Evolutionary conservation across 164 flowering plant species (phyloP), one percentile per base, ranked within the genome.

Genomic region (Taxillus chinensis): DNA sequence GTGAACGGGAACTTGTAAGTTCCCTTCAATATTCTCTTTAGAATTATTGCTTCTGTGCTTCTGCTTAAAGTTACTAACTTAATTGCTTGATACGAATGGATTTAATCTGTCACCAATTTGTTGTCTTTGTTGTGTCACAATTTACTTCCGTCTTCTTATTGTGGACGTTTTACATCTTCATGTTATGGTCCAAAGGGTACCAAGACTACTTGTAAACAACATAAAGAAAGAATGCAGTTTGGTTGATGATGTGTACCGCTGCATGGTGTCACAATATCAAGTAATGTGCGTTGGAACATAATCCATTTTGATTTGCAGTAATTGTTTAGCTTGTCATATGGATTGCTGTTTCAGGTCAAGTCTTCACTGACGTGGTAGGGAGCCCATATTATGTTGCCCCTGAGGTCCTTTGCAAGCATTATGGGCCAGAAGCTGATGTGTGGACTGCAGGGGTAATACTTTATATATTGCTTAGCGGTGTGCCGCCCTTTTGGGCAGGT

Each of bases 401-500:
- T 41, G 98, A 92, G 80, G 98, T 92, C 42, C 93, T 92, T 64
- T 77, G 83, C 74, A 92, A 92, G 81, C 92, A 85, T 64, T 92
- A 92, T 69, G 98, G 98, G 38, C 92, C 91, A 51, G 91, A 81
- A 76, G 92, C 98, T 17, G 98, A 92, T 81, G 96, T 92, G 11
- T 92, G 98, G 98, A 92, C 98, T 12, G 98, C 98, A 59, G 98
- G 98, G 16, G 93, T 92, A 48, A 92, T 92, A 58, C 71, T 92
- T 14, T 86, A 86, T 67, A 86, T 86, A 57, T 79, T 92, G 81
- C 84, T 92, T 43, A 92, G 98, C 81, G 98, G 98, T 67, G 98
- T 92, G 40, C 98, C 98, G 37, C 98, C 98, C 58, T 92, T 92
- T 76, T 92, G 98, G 98, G 98, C 98, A 78, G 98, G 98, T 92